These are phyloP conservation scores for Celoporthe dispersa DNA, from an alignment of 2,329 filamentous ascomycete genomes.

Conservation along the genomic window DNA sequence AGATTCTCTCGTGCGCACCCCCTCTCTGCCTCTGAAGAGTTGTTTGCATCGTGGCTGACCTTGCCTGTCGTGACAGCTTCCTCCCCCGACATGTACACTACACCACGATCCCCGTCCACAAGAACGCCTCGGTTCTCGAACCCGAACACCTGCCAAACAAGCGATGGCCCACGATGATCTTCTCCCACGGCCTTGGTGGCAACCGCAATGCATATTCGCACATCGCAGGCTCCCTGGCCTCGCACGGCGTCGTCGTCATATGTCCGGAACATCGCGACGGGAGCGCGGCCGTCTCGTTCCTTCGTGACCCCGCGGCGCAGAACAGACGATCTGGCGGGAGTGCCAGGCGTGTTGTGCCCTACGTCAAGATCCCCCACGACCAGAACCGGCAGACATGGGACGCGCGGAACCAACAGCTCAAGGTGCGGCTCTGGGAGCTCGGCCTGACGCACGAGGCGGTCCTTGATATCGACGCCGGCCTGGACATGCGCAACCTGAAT, in stretches of 20 bases:
- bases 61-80: slow-evolving; percentile 49
- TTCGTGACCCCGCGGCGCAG: slow-evolving; percentile 64
- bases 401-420: slow-evolving; percentile 71
- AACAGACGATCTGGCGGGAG: slow-evolving; percentile 42
- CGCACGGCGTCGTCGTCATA: slow-evolving; percentile 79
- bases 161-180: slow-evolving; percentile 81
- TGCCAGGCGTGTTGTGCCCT: slow-evolving; percentile 48
- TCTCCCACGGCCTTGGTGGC: slow-evolving; percentile 84
- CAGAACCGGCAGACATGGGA: slow-evolving; percentile 68
- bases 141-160: slow-evolving; percentile 48
- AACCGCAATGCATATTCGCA: slow-evolving; percentile 86
- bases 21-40: too few relatives aligned
- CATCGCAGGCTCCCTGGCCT: slow-evolving; percentile 76
- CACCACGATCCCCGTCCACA: slow-evolving; percentile 71
- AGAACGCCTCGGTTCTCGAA: slow-evolving; percentile 68
- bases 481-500: slow-evolving; percentile 57
- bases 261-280: slow-evolving; percentile 85
- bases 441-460: slow-evolving; percentile 72
- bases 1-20: slow-evolving; percentile 62
- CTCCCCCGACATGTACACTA: slow-evolving; percentile 75
- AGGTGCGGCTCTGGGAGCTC: slow-evolving; percentile 79
- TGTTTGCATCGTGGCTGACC: slow-evolving; percentile 12
- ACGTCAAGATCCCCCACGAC: slow-evolving; percentile 63
- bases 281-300: slow-evolving; percentile 73
- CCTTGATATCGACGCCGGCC: slow-evolving; percentile 65